Evolutionary conservation across 2,329 filamentous ascomycete genomes (phyloP), one percentile per base, ranked within the genome.

Genomic region (Aspergillus versicolor): DNA sequence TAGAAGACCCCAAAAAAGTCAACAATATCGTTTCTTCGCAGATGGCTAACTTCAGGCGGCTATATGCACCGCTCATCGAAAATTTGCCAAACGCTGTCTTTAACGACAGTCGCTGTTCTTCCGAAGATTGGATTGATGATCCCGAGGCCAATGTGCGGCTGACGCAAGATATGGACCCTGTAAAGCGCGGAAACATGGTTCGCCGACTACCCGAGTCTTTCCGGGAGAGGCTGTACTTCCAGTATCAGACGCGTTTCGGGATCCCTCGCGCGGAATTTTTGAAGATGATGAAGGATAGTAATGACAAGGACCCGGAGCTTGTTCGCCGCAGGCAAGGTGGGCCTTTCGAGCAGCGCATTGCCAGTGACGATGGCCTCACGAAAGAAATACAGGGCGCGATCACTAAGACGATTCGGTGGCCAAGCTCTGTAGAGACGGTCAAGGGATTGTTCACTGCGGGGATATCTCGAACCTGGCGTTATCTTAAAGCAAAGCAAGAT

Each of bases 171-270:
- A 95, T 97, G 92, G 90, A 96, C 67, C 90, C 92, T 0, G 78
- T 90, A 57, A 92, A 90, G 68, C 87, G 94, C 56, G 91, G 90
- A 17, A 99, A 99, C 75, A 99, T 99, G 91, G 93, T 99, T 9
- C 87, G 94, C 5, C 88, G 94, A 12, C 80, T 99, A 11, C 94
- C 94, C 4, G 88, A 89, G 66, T 82, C 87, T 5, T 97, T 99
- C 81, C 86, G 94, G 38, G 85, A 89, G 53, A 92, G 91, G 58
- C 80, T 99, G 0, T 99, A 99, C 77, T 96, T 96, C 74, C 87
- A 92, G 67, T 99, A 97, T 73, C 92, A 96, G 73, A 87, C 88
- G 71, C 93, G 96, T 68, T 95, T 92, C 68, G 83, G 84, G 55
- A 94, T 99, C 43, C 91, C 93, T 0, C 86, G 87, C 15, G 83